Percentiles rank a stretch among this genome's conserved stretches.
phyloP scores from a whole-genome alignment of 2,329 filamentous ascomycete genomes.

The Atkinsonella hypoxylon region DNA sequence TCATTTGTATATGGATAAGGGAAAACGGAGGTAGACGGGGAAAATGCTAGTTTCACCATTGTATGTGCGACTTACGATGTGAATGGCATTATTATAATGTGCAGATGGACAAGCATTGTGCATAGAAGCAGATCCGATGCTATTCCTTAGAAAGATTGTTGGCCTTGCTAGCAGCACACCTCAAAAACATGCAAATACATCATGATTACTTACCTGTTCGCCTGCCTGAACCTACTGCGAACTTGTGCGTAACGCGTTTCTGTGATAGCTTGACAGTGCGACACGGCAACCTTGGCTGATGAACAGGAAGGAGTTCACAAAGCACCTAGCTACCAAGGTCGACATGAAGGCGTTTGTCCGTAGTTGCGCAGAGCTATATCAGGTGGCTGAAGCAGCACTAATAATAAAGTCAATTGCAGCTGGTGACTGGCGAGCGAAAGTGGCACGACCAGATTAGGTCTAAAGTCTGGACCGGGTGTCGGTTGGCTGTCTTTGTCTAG shows the following conservation, averaged over 20 bases:
- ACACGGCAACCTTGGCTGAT: too few species aligned
- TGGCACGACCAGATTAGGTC: not conserved
- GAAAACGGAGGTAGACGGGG: not conserved
- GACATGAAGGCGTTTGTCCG: too few species aligned
- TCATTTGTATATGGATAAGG: not conserved
- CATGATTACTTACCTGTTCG: not conserved
- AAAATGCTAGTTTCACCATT: not conserved
- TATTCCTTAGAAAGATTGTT: not conserved
- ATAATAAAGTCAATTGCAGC: too few species aligned
- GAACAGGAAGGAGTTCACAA: too few species aligned
- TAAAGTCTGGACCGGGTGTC: not conserved
- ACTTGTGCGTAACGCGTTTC: too few species aligned
- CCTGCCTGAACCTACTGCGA: too few species aligned
- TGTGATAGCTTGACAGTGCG: too few species aligned
- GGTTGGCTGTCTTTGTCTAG: too few species aligned
- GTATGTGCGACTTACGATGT: not conserved
- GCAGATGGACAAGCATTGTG: not conserved
- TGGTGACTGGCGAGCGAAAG: too few species aligned
- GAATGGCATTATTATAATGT: not conserved
- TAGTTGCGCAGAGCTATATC: too few species aligned
- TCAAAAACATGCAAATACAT: not conserved
- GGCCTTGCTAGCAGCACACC: not conserved
- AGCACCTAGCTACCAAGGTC: too few species aligned
- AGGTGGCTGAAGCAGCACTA: too few species aligned
- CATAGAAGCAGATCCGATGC: not conserved